These are phyloP conservation scores for Cutaneotrichosporon cutaneum DNA, from an alignment of 1,284 basidiomycete genomes.

Conservation along the genomic window DNA sequence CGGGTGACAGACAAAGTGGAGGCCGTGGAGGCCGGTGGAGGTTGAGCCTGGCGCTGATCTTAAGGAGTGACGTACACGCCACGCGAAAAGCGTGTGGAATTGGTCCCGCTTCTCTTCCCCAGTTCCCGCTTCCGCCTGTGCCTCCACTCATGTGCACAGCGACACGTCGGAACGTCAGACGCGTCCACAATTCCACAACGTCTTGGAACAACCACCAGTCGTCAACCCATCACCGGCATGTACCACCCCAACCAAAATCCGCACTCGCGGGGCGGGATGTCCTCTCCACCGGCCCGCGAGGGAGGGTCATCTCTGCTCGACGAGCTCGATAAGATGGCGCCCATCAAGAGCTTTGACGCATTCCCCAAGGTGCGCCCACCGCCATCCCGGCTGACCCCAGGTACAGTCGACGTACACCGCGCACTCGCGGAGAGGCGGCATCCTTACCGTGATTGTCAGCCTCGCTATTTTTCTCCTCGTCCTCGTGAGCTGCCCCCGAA, in stretches of 20 bases:
- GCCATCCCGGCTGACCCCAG: slow-evolving; percentile 21
- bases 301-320: slow-evolving; percentile 38
- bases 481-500: slow-evolving; percentile 31
- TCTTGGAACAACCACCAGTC: not conserved
- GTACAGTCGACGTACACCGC: slow-evolving; percentile 82
- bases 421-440: slow-evolving; percentile 79
- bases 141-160: not conserved
- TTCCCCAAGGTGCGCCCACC: slow-evolving; percentile 67
- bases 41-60: not conserved
- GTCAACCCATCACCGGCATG: slow-evolving; percentile 21
- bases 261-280: slow-evolving; percentile 12
- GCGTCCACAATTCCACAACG: not conserved
- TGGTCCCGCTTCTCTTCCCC: not conserved
- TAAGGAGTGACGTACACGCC: not conserved
- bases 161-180: not conserved
- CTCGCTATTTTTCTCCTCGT: slow-evolving; percentile 60
- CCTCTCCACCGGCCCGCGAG: not conserved
- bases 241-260: slow-evolving; percentile 41
- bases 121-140: too few species aligned
- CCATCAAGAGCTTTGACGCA: slow-evolving; percentile 58
- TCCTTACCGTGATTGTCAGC: slow-evolving; percentile 77
- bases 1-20: not conserved
- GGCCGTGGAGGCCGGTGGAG: too few species aligned
- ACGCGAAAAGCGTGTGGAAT: not conserved
- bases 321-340: slow-evolving; percentile 53